A percentile compares a stretch with the other conserved stretches of the same genome.
phyloP scores from a whole-genome alignment of 306 rosid species.

The Glycine latifolia region DNA sequence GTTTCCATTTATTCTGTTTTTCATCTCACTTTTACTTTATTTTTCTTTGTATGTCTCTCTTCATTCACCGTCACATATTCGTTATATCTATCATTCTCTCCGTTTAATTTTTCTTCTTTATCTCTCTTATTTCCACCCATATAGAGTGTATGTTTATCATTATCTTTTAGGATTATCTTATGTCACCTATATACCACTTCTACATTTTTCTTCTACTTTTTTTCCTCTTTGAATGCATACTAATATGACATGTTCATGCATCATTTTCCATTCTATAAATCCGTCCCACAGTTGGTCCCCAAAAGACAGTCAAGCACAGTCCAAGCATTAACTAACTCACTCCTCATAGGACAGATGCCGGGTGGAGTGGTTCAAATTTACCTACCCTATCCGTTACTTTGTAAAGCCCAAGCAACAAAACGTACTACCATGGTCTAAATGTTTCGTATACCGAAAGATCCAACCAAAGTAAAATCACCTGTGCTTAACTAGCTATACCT shows the following conservation, averaged over 20 bases:
- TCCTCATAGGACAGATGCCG: conserved; percentile 34
- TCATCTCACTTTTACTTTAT: no score
- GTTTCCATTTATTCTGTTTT: no score
- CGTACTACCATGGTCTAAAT: conserved; percentile 39
- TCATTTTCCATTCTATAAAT: conserved; percentile 31
- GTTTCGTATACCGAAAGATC: conserved; percentile 41
- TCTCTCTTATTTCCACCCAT: no score
- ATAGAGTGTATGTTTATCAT: no score
- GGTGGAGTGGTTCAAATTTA: conserved; percentile 45
- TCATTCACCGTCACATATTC: no score
- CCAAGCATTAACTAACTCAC: conserved; percentile 47
- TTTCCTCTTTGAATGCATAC: background rate
- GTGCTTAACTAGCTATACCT: background rate
- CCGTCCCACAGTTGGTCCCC: conserved; percentile 46
- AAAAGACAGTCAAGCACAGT: conserved; percentile 11
- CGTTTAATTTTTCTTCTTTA: no score
- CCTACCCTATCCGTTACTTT: conserved; percentile 49
- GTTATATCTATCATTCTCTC: no score
- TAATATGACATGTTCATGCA: background rate
- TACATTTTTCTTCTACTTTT: background rate
- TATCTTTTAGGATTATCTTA: no score
- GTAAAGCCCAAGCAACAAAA: conserved; percentile 43
- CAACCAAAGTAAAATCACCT: conserved; percentile 30
- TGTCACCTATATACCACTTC: no score
- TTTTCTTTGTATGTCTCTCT: no score